Base-by-base conservation (phyloP, 805 yeast species). In the Wickerhamomyces tratensis region DNA sequence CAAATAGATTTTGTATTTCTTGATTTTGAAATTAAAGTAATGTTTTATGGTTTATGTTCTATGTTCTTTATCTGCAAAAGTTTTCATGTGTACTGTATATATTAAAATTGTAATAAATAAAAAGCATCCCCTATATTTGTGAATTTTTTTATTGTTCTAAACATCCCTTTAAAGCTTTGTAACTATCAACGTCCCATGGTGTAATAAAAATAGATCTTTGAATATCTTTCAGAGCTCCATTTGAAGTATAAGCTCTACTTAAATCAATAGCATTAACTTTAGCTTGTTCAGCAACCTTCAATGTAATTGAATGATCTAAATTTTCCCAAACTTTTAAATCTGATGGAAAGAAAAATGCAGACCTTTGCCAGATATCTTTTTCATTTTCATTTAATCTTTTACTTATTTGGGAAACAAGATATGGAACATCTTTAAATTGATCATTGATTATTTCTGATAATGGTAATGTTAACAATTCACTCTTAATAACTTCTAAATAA, bases 341-440 rank as follows among this genome's bases (percentile, higher is more conserved):
- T 35, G 73, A 70, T 1, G 97, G 97, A 64, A 85, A 82, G 52
- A 84, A 63, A 47, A 82, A 64, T 0, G 91, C 87, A 10, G 78
- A 71, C 51, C 81, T 73, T 56, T 82, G 85, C 84, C 91, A 82
- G 3, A 68, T 54, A 1, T 51, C 46, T 1, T 42, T 25, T 4
- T 53, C 49, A 5, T 50, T 49, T 7, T 47, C 41, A 1, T 52
- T 57, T 25, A 81, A 49, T 33, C 70, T 65, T 39, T 58, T 56
- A 44, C 71, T 67, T 39, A 86, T 68, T 50, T 76, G 72, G 1
- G 69, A 63, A 20, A 84, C 56, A 39, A 87, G 56, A 47, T 63
- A 71, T 7, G 91, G 89, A 15, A 83, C 76, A 36, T 72, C 67
- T 41, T 68, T 69, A 46, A 65, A 65, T 0, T 64, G 62, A 50